These are phyloP conservation scores for Fremontodendron californicum DNA, from an alignment of 345 rosid species.

Conservation along the genomic window DNA sequence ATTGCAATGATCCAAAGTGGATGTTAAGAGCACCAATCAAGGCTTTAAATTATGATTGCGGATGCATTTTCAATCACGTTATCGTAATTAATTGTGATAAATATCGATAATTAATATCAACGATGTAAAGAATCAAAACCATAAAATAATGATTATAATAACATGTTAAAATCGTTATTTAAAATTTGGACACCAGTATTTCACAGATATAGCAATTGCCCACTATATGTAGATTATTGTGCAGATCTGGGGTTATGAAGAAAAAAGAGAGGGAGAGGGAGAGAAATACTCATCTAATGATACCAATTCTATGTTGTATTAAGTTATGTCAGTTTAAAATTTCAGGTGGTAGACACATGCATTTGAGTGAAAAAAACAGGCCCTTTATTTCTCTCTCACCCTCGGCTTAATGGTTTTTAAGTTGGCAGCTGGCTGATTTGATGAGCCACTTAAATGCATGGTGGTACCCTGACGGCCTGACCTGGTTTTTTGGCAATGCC, in stretches of 20 bases:
- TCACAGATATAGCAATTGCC: not conserved
- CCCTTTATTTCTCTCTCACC: not conserved
- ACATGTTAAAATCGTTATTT: no score
- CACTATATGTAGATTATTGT: not conserved
- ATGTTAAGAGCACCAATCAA: no score
- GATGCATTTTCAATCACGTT: no score
- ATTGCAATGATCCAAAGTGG: no score
- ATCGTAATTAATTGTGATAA: no score
- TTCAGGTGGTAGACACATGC: not conserved
- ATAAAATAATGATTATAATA: no score
- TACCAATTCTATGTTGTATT: not conserved
- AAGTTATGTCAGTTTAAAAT: not conserved
- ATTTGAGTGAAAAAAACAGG: not conserved
- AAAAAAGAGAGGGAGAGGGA: not conserved
- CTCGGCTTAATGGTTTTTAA: constrained; percentile 4
- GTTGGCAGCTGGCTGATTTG: not conserved
- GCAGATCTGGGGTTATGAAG: not conserved
- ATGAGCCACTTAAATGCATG: not conserved
- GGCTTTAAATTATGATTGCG: no score
- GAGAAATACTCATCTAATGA: not conserved
- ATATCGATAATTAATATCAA: no score
- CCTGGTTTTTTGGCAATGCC: not conserved
- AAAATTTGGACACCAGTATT: not conserved
- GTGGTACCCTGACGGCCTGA: not conserved
- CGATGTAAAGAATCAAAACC: no score